Percentiles rank a stretch among this genome's conserved stretches.
Conservation (phyloP, 257 asterid genomes). For the Capsicum pubescens region DNA sequence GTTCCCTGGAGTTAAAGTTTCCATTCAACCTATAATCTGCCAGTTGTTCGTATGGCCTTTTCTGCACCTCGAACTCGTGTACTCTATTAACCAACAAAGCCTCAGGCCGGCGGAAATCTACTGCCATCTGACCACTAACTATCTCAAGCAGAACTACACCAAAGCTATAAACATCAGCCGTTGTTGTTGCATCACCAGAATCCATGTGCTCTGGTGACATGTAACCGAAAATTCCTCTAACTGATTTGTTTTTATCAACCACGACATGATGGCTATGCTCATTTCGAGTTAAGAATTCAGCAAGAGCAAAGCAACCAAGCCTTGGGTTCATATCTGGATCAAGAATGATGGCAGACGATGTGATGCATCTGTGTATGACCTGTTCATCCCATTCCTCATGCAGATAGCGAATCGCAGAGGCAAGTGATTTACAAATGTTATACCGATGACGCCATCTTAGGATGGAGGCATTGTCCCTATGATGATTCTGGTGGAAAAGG, state of each 20-base stretch:
- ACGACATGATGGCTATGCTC: constrained; percentile 70
- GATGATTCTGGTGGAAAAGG: constrained; percentile 55
- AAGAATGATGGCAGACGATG: constrained; percentile 77
- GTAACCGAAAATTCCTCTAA: constrained; percentile 85
- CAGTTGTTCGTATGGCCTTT: constrained; percentile 55
- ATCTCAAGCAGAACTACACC: constrained; percentile 90
- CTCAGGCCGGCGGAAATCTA: constrained; percentile 68
- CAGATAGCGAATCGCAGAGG: constrained; percentile 82
- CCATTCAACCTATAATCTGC: constrained; percentile 77
- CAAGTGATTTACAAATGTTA: constrained; percentile 74
- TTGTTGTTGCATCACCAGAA: constrained; percentile 78
- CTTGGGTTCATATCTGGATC: constrained; percentile 85
- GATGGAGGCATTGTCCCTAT: constrained; percentile 19
- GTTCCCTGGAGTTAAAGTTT: constrained; percentile 55
- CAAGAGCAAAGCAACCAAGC: constrained; percentile 87
- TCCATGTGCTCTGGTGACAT: constrained; percentile 83
- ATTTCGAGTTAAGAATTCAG: constrained; percentile 82
- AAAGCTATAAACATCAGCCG: constrained; percentile 91
- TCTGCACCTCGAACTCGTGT: constrained; percentile 51
- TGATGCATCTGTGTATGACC: constrained; percentile 85
- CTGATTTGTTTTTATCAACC: constrained; percentile 59
- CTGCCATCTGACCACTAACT: constrained; percentile 77
- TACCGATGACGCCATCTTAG: constrained; percentile 69
- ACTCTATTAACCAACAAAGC: constrained; percentile 66
- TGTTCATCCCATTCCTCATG: constrained; percentile 99